Base-by-base conservation (phyloP, 768 basidiomycete genomes). In the Vishniacozyma victoriae region DNA sequence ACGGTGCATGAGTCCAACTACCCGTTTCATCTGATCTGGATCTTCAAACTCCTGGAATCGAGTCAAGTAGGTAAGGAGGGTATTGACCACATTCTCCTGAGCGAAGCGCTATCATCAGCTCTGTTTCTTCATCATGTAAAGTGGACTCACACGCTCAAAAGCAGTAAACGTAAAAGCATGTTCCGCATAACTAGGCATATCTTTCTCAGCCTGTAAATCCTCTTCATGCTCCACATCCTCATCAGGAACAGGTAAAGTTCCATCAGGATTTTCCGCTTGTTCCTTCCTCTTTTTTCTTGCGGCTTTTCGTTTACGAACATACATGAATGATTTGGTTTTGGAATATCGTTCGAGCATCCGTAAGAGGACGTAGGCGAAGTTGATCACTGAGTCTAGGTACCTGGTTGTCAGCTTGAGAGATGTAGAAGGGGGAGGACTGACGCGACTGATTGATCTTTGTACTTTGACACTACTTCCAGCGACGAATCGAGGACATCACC, bases 401-500 rank as follows among this genome's bases (percentile, higher is more conserved):
- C 83, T 81, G 41, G 18, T 35, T 3, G 37, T 45, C 27, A 53
- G 43, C 27, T 5, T 12, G 18, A 18, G 29, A 25, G 12, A 22
- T 12, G 23, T 2, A 24, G 14, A 13, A 41, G 15, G 22, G 26
- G 24, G 6, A 31, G 40, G 35, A 68, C 74, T 44, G 35, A 76
- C 73, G 70, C 72, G 33, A 76, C 62, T 2, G 75, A 75, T 55
- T 87, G 89, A 38, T 84, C 79, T 57, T 84, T 86, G 76, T 90
- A 96, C 20, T 76, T 75, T 40, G 80, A 76, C 41, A 97, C 71
- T 46, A 86, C 83, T 20, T 85, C 83, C 36, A 91, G 75, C 0
- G 90, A 80, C 19, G 90, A 81, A 58, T 97, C 92, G 45, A 97
- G 81, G 15, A 92, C 83, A 55, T 96, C 90, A 26, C 88, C 91